phyloP scores from a whole-genome alignment of 169 alveolate species.

The Plasmodium ovale region DNA sequence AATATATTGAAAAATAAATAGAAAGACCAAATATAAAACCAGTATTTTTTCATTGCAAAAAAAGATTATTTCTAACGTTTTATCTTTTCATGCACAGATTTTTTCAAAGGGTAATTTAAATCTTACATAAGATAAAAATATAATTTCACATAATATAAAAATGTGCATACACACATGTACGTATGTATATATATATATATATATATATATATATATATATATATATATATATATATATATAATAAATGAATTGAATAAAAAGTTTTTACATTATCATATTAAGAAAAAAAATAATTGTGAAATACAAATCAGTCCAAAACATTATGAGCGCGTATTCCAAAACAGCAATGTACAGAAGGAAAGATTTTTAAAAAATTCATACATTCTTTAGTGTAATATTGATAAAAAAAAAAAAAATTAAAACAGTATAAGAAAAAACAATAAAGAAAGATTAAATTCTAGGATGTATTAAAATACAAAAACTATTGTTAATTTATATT shows the following conservation, averaged over 20 bases:
- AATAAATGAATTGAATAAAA: constrained; percentile 1
- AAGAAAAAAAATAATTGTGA: constrained; percentile 1
- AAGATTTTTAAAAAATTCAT: not conserved
- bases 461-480: constrained; percentile 27
- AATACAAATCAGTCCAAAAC: constrained; percentile 13
- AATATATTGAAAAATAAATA: constrained; percentile 17
- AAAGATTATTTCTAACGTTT: constrained; percentile 11
- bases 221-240: not conserved
- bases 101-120: constrained; percentile 9
- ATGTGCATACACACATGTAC: not conserved
- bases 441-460: constrained; percentile 4
- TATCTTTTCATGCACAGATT: constrained; percentile 23
- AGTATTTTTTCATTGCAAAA: constrained; percentile 67
- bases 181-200: not conserved
- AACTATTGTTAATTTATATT: constrained; percentile 1
- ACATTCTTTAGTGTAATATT: not conserved
- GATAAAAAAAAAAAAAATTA: constrained; percentile 6
- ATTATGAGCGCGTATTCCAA: constrained; percentile 6
- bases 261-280: not conserved
- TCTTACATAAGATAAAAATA: constrained; percentile 22
- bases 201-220: too few relatives aligned
- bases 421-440: not conserved
- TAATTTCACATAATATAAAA: not conserved
- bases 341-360: not conserved
- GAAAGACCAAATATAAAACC: constrained; percentile 36